Evolutionary conservation across 176 grass and related monocot species (phyloP), one percentile per base, ranked within the genome.

Genomic region (Aegilops tauschii): DNA sequence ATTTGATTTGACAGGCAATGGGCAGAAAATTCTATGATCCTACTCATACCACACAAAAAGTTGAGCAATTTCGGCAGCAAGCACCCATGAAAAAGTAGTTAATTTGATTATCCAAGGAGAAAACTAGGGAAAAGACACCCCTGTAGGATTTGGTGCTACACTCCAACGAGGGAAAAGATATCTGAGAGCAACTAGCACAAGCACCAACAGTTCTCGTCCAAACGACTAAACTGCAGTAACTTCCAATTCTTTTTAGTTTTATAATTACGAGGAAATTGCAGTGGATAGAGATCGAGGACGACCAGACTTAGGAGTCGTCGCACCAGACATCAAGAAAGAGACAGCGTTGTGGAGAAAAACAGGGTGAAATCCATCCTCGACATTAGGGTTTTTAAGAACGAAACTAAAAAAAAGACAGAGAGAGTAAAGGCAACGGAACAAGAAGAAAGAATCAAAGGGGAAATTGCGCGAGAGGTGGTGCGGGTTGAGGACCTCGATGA

Each of bases 261-360:
- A 9, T 10, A 47, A 13, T 3, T 12, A 3, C 9, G 5, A 68
- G 63, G 25, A 34, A 73, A 66, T 34, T 76, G 69, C 59, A 67
- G 82, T 25, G 25, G 87, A 81, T 89, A 76, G 69, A 42, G 82
- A 89, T 74, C 7, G 14, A 47, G 56, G 16, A 6, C 8, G 61
- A 21, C 12, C 27, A 27, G 69, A 47, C 44, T 66, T 11, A n/a
- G 32, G 59, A 66, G 76, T 42, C 76, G 27, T 85, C 76, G 82
- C 77, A 14, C 2, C 77, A 44, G 37, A 68, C 59, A 80, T 66
- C 39, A 63, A 81, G 3, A 63, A 37, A 5, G 40, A 65, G 76
- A 65, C 40, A 21, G 12, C 27, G 16, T 9, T 9, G 47, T 9
- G 73, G 12, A 50, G 21, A 50, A 76, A 56, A 28, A 77, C 18